Evolutionary conservation across 148 eudicot species (phyloP).

Genomic region (Drosera capensis): DNA sequence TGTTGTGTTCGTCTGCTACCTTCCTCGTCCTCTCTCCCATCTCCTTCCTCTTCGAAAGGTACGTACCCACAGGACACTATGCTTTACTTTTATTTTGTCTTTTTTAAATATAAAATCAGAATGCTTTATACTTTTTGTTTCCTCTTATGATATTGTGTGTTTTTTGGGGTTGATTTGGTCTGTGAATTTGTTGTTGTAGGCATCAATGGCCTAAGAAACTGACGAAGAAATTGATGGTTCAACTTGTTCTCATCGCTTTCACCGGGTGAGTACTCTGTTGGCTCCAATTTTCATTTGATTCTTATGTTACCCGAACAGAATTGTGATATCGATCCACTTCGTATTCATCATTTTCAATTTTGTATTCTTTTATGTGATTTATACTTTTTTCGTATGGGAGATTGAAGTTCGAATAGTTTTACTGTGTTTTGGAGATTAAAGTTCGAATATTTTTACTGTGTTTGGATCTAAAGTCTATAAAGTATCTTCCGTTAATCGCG

Average conservation of each 20-base stretch:
- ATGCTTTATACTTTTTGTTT: not conserved
- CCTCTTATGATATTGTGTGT: not conserved
- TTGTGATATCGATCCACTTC: too few relatives aligned
- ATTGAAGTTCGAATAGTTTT: too few relatives aligned
- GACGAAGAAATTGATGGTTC: slow-evolving; percentile 26
- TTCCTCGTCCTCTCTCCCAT: slow-evolving; percentile 49
- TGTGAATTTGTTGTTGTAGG: slow-evolving; percentile 23
- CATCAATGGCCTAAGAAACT: slow-evolving; percentile 43
- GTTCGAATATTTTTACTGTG: too few relatives aligned
- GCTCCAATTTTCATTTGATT: not conserved
- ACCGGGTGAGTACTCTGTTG: slow-evolving; percentile 31
- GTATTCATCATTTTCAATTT: too few relatives aligned
- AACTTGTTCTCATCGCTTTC: slow-evolving; percentile 48
- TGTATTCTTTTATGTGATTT: too few relatives aligned
- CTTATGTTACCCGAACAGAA: too few relatives aligned
- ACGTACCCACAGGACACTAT: not conserved
- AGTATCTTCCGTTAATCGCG: too few relatives aligned
- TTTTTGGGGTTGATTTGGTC: too few relatives aligned
- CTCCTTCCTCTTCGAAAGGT: slow-evolving; percentile 44
- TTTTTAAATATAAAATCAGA: too few relatives aligned
- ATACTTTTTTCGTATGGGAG: too few relatives aligned
- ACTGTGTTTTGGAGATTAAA: too few relatives aligned
- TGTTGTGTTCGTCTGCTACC: slow-evolving; percentile 38
- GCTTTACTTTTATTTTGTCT: not conserved
- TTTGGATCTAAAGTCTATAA: too few relatives aligned